A percentile compares a stretch with the other conserved stretches of the same genome.
Conservation (phyloP, 2,329 filamentous ascomycete species). For the Colletotrichum graminicola region DNA sequence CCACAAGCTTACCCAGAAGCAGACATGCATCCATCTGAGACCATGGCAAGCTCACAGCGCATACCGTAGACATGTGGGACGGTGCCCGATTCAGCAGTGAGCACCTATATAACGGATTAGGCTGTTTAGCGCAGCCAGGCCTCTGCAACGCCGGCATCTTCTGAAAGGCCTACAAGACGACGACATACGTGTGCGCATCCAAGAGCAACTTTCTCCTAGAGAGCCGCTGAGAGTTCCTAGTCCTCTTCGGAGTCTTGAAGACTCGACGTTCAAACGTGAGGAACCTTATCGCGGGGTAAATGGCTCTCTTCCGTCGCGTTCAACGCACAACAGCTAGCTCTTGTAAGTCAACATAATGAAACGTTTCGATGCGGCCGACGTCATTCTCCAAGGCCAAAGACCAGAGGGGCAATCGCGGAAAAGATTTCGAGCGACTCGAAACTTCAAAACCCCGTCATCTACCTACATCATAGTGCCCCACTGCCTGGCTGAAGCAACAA, state of each 20-base stretch:
- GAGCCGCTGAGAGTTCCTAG: background rate
- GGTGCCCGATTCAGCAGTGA: background rate
- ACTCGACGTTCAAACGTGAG: background rate
- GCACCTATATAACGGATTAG: conserved; percentile 8
- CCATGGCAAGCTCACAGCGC: conserved; percentile 16
- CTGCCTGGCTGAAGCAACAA: background rate
- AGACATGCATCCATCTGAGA: conserved; percentile 28
- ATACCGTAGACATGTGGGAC: conserved; percentile 31
- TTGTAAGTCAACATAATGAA: background rate
- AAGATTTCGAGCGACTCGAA: conserved; percentile 7
- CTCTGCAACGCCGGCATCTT: background rate
- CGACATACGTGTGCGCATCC: background rate
- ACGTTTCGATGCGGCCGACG: background rate
- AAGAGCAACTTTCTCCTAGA: background rate
- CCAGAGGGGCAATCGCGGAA: background rate
- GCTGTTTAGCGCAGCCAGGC: background rate
- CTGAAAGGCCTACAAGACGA: background rate
- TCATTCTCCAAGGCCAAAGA: background rate
- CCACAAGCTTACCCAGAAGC: background rate
- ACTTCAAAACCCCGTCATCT: background rate
- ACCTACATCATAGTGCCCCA: conserved; percentile 31
- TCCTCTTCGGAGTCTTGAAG: background rate
- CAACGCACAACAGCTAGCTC: background rate
- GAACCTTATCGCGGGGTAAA: background rate
- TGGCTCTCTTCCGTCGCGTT: background rate